Conservation (phyloP, 768 basidiomycete genomes). For the Mycena alexandri region DNA sequence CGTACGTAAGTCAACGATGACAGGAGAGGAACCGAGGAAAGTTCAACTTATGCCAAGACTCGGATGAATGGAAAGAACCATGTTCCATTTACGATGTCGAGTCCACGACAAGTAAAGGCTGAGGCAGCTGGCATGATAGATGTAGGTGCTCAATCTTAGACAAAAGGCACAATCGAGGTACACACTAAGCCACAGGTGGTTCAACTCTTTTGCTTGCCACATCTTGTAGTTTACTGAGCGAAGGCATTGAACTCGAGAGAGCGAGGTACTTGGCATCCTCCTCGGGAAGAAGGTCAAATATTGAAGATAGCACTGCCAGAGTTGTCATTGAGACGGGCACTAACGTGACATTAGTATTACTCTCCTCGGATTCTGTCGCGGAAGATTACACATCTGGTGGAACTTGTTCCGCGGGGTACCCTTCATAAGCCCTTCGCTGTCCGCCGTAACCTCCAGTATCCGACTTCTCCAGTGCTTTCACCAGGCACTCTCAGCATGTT, state of each 20-base stretch:
- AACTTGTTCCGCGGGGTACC: too few species aligned
- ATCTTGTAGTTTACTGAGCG: constrained; percentile 17
- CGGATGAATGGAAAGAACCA: constrained; percentile 9
- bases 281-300: constrained; percentile 22
- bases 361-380: constrained; percentile 11
- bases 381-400: constrained; percentile 20
- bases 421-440: constrained; percentile 14
- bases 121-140: constrained; percentile 16
- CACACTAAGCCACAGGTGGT: constrained; percentile 22
- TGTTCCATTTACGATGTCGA: constrained; percentile 14
- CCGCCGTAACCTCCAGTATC: constrained; percentile 20
- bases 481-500: constrained; percentile 18
- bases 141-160: constrained; percentile 20
- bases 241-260: constrained; percentile 19
- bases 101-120: constrained; percentile 18
- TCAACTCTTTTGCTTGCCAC: constrained; percentile 21
- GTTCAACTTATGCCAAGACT: constrained; percentile 6
- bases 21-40: too few species aligned
- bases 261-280: constrained; percentile 23
- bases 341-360: constrained; percentile 19
- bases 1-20: constrained; percentile 7
- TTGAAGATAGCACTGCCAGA: constrained; percentile 18
- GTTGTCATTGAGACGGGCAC: constrained; percentile 18
- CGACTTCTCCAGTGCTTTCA: constrained; percentile 13
- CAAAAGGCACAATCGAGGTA: constrained; percentile 23